Percentiles rank a stretch among this genome's conserved stretches.
Evolutionary conservation across 306 rosid genomes (phyloP).

Genomic region (Rosa rugosa): DNA sequence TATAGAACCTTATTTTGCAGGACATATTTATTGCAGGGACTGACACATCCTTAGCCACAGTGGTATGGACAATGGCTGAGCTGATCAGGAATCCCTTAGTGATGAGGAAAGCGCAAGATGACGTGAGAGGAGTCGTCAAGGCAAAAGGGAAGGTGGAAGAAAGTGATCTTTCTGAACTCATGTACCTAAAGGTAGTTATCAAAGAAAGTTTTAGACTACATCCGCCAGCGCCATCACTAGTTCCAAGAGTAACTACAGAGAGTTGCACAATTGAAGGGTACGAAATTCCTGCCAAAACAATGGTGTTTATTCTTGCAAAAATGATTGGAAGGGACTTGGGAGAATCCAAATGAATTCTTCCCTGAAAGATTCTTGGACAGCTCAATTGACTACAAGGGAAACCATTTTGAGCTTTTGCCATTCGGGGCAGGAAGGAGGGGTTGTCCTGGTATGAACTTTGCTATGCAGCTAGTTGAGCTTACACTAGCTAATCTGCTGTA

Average conservation of each 20-base stretch:
- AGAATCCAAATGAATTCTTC: slow-evolving; percentile 16
- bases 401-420: slow-evolving; percentile 22
- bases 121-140: slow-evolving; percentile 23
- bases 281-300: slow-evolving; percentile 17
- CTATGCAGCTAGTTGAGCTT: slow-evolving; percentile 12
- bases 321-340: slow-evolving; percentile 23
- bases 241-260: slow-evolving; percentile 21
- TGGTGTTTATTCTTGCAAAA: slow-evolving; percentile 19
- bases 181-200: slow-evolving; percentile 20
- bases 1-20: slow-evolving; percentile 1
- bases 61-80: slow-evolving; percentile 35
- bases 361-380: slow-evolving; percentile 30
- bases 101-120: slow-evolving; percentile 22
- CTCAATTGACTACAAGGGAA: slow-evolving; percentile 22
- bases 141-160: slow-evolving; percentile 23
- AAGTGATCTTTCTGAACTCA: slow-evolving; percentile 19
- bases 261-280: slow-evolving; percentile 18
- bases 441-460: slow-evolving; percentile 22
- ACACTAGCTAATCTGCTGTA: slow-evolving; percentile 31
- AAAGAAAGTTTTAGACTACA: slow-evolving; percentile 27
- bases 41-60: slow-evolving; percentile 23
- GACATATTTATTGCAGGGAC: slow-evolving; percentile 33
- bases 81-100: slow-evolving; percentile 27
- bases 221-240: slow-evolving; percentile 21
- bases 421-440: slow-evolving; percentile 32